Evolutionary conservation across 768 basidiomycete genomes (phyloP), one percentile per base, ranked within the genome.

Genomic region (Mycena pura): DNA sequence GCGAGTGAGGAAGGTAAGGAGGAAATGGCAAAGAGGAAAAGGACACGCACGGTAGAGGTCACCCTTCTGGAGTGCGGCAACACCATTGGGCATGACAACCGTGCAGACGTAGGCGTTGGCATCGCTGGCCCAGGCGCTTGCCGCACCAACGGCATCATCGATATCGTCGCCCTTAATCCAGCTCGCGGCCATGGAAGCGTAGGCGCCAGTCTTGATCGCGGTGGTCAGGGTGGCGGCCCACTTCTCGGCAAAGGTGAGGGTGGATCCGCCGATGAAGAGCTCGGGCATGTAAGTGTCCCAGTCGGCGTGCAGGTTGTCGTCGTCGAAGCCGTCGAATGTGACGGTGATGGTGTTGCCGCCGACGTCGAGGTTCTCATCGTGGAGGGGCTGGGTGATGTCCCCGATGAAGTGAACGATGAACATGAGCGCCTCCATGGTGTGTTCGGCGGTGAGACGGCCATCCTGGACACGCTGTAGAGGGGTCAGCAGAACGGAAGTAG

Each of bases 401-500:
- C 73, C 72, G 13, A 72, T 22, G 46, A 74, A 72, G 63, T 70
- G 66, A 28, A 66, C 76, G 24, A 78, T 50, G 66, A 78, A 78
- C 31, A 68, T 68, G 21, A 79, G 63, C 10, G 78, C 78, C 45
- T 78, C 71, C 34, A 71, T 70, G 19, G 53, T 28, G 60, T 79
- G 74, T 6, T 68, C 63, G 5, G 69, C 64, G 45, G 63, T 64
- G 3, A 77, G 67, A 4, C 69, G 70, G 15, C 68, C 69, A 59
- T 76, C 64, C 19, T 58, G 65, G 22, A 75, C 69, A 5, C 77
- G 73, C 24, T 55, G 34, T 9, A 9, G 9, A 36, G 9, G 34
- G 34, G 10, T 36, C 34, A 36, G 34, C 34, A 17, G 17, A 9
- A 36, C 17, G 10, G 9, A 9, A 36, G 34, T 17, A n/a, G n/a